Conservation (phyloP, 2,329 filamentous ascomycete species). For the Domatiomyces globalis region DNA sequence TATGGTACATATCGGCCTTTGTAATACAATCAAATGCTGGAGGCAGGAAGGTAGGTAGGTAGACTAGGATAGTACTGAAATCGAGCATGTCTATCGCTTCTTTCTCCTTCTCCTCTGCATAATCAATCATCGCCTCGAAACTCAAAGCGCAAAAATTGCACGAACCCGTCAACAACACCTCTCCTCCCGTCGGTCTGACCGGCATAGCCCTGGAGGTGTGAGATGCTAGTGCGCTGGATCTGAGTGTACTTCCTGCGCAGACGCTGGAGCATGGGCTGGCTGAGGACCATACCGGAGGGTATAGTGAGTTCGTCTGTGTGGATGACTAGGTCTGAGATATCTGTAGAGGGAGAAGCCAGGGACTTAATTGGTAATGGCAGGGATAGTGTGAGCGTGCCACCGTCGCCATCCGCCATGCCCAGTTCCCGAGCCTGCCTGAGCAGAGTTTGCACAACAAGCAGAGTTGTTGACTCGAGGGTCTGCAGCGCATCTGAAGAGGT, state of each 20-base stretch:
- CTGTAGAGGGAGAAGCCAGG: neutral
- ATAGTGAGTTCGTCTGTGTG: conserved; percentile 6
- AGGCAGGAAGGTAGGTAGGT: no score
- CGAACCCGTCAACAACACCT: conserved; percentile 32
- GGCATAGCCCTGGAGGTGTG: conserved; percentile 24
- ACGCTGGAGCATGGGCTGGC: conserved; percentile 30
- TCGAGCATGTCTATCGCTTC: neutral
- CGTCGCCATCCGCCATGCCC: conserved; percentile 5
- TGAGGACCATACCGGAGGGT: conserved; percentile 19
- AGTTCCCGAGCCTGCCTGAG: conserved; percentile 7
- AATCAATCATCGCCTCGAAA: conserved; percentile 22
- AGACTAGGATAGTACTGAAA: neutral
- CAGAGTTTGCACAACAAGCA: conserved; percentile 14
- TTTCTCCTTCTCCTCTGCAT: neutral
- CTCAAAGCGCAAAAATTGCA: conserved; percentile 32
- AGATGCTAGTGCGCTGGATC: conserved; percentile 25
- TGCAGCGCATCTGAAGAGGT: conserved; percentile 31
- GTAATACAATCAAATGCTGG: no score
- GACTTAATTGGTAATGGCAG: conserved; percentile 3
- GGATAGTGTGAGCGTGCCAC: conserved; percentile 7
- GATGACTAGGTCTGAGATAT: neutral
- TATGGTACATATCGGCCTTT: no score
- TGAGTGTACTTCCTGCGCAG: conserved; percentile 34
- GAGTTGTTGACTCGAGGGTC: conserved; percentile 24
- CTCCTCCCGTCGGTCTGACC: conserved; percentile 15